A percentile compares a stretch with the other conserved stretches of the same genome.
phyloP scores from a whole-genome alignment of 2,329 filamentous ascomycete genomes.

The Cercospora sp. region DNA sequence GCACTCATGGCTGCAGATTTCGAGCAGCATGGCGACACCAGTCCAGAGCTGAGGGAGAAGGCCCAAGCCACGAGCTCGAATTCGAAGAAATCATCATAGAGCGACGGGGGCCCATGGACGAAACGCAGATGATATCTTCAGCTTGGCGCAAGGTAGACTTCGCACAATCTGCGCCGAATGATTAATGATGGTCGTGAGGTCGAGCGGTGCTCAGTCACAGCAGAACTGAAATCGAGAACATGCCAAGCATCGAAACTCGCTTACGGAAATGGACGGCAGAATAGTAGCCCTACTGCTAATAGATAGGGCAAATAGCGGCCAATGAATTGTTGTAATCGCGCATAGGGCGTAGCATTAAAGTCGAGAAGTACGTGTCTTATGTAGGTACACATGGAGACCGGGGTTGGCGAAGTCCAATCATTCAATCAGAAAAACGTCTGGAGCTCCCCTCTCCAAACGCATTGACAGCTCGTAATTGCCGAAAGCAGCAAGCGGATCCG shows the following conservation, averaged over 20 bases:
- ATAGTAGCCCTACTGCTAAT: background rate
- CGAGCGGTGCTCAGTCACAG: background rate
- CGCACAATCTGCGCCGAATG: background rate
- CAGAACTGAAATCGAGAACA: background rate
- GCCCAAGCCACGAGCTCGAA: conserved; percentile 18
- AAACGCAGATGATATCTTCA: background rate
- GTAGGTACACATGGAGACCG: background rate
- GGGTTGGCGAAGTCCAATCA: background rate
- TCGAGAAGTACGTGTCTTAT: background rate
- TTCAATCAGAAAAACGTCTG: too few relatives aligned
- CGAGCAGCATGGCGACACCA: conserved; percentile 37
- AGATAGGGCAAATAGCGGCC: conserved; percentile 10
- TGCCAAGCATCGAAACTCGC: background rate
- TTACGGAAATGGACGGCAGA: conserved; percentile 1
- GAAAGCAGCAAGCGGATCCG: conserved; percentile 7
- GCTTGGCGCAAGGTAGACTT: background rate
- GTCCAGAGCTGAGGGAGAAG: conserved; percentile 38
- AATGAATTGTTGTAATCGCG: background rate
- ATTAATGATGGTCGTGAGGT: background rate
- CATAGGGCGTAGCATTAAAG: background rate
- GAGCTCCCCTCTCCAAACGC: background rate
- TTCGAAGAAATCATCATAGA: background rate
- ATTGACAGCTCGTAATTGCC: background rate
- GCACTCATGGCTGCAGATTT: conserved; percentile 84
- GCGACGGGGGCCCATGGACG: background rate